Conservation (phyloP, 1,284 basidiomycete species). For the Boletus sp. region DNA sequence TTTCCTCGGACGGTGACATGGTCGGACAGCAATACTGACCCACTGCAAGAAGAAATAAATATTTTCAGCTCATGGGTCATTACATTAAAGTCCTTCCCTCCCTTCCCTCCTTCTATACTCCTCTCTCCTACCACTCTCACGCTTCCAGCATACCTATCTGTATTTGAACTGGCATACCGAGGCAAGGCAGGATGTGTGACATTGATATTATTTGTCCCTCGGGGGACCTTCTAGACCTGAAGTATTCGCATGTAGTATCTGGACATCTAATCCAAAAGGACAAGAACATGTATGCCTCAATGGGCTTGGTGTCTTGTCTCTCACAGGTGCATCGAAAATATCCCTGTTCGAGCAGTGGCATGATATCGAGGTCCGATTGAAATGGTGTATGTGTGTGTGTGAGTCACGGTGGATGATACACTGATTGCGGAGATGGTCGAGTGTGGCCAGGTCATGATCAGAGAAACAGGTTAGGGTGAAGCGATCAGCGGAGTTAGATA, state of each 20-base stretch:
- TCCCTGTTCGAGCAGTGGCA: not conserved
- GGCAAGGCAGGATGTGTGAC: not conserved
- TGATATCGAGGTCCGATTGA: slow-evolving; percentile 4
- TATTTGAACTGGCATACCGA: not conserved
- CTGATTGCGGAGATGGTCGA: slow-evolving; percentile 1
- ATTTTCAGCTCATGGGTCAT: slow-evolving; percentile 9
- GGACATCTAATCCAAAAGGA: not conserved
- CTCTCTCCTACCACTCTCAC: not conserved
- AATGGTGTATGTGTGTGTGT: slow-evolving; percentile 3
- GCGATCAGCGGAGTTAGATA: slow-evolving; percentile 14
- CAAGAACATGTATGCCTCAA: not conserved
- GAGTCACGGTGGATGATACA: slow-evolving; percentile 7
- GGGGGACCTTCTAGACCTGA: not conserved
- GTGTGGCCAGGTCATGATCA: slow-evolving; percentile 5
- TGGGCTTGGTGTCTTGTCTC: slow-evolving; percentile 2
- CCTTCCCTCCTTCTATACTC: not conserved
- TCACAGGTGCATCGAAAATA: not conserved
- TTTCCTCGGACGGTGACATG: not conserved
- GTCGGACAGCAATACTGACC: not conserved
- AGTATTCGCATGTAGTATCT: slow-evolving; percentile 1
- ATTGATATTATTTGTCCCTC: too few species aligned
- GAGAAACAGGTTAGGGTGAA: slow-evolving; percentile 3
- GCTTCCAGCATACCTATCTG: slow-evolving; percentile 7
- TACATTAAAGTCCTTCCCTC: slow-evolving; percentile 16
- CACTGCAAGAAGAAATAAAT: slow-evolving; percentile 9